Conservation (phyloP, 2,329 filamentous ascomycete species). For the Xylaria sp. region DNA sequence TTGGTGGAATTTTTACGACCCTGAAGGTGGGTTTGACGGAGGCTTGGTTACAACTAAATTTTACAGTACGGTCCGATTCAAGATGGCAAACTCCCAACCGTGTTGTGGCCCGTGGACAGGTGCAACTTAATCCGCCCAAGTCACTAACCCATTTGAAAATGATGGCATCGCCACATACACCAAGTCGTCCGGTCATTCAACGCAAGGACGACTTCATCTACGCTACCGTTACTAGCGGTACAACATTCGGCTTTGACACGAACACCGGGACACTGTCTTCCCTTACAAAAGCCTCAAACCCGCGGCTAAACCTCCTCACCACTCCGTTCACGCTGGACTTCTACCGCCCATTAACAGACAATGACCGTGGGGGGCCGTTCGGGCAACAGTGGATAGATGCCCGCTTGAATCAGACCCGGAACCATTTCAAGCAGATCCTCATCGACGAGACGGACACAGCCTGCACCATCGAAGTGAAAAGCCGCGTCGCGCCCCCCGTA, state of each 20-base stretch:
- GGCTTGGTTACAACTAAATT: constrained; percentile 55
- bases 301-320: constrained; percentile 49
- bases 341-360: constrained; percentile 71
- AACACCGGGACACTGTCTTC: constrained; percentile 49
- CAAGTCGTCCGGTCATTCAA: constrained; percentile 31
- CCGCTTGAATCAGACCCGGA: constrained; percentile 53
- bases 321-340: constrained; percentile 57
- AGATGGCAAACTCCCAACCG: constrained; percentile 60
- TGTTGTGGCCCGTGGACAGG: constrained; percentile 57
- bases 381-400: constrained; percentile 62
- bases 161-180: constrained; percentile 16
- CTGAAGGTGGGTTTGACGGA: constrained; percentile 42
- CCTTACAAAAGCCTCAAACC: constrained; percentile 45
- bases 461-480: constrained; percentile 52
- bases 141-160: constrained; percentile 40
- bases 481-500: constrained; percentile 65
- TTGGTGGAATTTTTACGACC: constrained; percentile 41
- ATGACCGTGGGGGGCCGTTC: constrained; percentile 61
- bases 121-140: constrained; percentile 47
- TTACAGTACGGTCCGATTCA: constrained; percentile 50
- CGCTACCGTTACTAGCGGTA: constrained; percentile 44
- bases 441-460: constrained; percentile 41
- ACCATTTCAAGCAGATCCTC: constrained; percentile 47
- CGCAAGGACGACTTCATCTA: constrained; percentile 41
- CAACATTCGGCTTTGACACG: constrained; percentile 53